Conservation (phyloP, 257 asterid genomes). For the Fraxinus excelsior region DNA sequence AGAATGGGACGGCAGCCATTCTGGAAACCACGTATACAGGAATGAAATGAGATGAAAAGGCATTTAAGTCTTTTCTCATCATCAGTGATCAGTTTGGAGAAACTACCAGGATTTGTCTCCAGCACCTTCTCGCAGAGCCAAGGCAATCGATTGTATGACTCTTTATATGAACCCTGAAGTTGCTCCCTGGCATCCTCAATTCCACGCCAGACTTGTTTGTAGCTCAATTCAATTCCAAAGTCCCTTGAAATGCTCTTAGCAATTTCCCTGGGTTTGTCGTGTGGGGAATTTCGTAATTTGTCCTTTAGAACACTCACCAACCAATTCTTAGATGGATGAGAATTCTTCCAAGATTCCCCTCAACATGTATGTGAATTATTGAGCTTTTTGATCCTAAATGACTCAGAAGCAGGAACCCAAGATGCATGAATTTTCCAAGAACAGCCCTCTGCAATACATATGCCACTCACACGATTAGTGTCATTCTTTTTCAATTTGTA, state of each 20-base stretch:
- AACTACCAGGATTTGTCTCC: slow-evolving; percentile 75
- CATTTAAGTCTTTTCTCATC: slow-evolving; percentile 63
- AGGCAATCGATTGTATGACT: slow-evolving; percentile 74
- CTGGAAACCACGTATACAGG: slow-evolving; percentile 62
- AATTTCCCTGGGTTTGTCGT: slow-evolving; percentile 73
- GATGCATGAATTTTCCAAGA: slow-evolving; percentile 58
- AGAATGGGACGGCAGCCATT: slow-evolving; percentile 77
- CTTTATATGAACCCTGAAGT: slow-evolving; percentile 77
- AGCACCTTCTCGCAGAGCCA: slow-evolving; percentile 60
- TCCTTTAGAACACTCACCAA: slow-evolving; percentile 75
- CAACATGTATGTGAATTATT: slow-evolving; percentile 38
- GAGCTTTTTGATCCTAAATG: slow-evolving; percentile 47
- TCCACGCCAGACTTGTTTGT: slow-evolving; percentile 78
- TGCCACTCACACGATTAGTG: slow-evolving; percentile 72
- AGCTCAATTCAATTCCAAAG: slow-evolving; percentile 71
- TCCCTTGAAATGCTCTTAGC: slow-evolving; percentile 73
- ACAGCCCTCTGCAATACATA: slow-evolving; percentile 74
- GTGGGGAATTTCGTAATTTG: slow-evolving; percentile 69
- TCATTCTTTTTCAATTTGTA: slow-evolving; percentile 77
- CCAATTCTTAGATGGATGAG: slow-evolving; percentile 79
- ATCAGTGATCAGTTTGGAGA: slow-evolving; percentile 49
- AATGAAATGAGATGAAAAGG: slow-evolving; percentile 62
- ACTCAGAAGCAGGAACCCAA: slow-evolving; percentile 36
- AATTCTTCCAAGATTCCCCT: slow-evolving; percentile 79
- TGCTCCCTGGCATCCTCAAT: slow-evolving; percentile 80